phyloP scores from a whole-genome alignment of 805 yeast genomes.

The Candida sithepensis region DNA sequence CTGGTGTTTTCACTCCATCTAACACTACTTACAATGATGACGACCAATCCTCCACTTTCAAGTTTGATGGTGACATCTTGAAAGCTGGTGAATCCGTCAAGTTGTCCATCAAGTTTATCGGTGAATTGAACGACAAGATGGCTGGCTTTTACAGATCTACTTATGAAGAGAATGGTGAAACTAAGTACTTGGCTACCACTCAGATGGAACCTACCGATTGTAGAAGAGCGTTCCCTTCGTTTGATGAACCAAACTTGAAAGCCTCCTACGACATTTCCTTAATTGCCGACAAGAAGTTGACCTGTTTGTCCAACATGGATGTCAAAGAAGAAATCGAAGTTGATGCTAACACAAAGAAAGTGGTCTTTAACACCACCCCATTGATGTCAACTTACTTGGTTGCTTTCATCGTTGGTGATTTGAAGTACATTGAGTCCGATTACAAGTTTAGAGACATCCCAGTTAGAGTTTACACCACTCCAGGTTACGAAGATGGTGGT shows the following conservation, averaged over 20 bases:
- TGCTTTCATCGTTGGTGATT: conserved; percentile 59
- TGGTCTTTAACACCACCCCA: conserved; percentile 46
- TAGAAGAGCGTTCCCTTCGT: conserved; percentile 55
- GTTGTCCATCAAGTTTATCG: conserved; percentile 37
- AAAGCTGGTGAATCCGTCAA: conserved; percentile 29
- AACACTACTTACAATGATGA: conserved; percentile 38
- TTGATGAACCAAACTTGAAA: conserved; percentile 55
- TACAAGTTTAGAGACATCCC: conserved; percentile 46
- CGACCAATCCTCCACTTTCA: conserved; percentile 62
- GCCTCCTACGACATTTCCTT: conserved; percentile 51
- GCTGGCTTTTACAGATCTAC: conserved; percentile 54
- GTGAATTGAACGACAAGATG: conserved; percentile 50
- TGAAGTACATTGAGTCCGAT: conserved; percentile 47
- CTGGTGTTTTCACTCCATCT: conserved; percentile 20
- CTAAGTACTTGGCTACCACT: conserved; percentile 48
- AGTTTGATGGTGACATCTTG: conserved; percentile 41
- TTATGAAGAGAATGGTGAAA: conserved; percentile 41
- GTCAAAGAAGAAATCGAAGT: conserved; percentile 24
- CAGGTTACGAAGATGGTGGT: conserved; percentile 45
- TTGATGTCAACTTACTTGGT: conserved; percentile 53
- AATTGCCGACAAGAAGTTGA: conserved; percentile 34
- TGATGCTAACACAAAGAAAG: conserved; percentile 21
- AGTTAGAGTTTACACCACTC: conserved; percentile 51
- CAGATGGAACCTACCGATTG: conserved; percentile 63
- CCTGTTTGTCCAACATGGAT: conserved; percentile 50